These are phyloP conservation scores for Thielaviopsis punctulata DNA, from an alignment of 2,329 filamentous ascomycete genomes.

Conservation along the genomic window DNA sequence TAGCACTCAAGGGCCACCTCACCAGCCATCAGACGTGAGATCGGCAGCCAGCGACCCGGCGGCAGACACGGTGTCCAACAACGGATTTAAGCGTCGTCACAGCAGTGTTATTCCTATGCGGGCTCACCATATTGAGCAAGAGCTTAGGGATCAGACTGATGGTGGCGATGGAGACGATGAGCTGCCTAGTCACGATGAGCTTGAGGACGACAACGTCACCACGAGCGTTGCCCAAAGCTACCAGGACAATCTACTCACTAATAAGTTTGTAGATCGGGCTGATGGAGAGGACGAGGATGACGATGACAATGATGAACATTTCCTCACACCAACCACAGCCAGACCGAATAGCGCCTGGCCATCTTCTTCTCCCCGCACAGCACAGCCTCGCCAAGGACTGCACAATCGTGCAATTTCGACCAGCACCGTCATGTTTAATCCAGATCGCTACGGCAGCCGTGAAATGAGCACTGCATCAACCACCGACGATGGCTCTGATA, in stretches of 20 bases:
- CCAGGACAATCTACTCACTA: slow-evolving; percentile 12
- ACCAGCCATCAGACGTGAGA: slow-evolving; percentile 36
- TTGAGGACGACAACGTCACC: slow-evolving; percentile 33
- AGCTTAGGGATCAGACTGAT: slow-evolving; percentile 50
- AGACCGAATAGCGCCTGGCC: slow-evolving; percentile 23
- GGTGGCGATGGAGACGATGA: slow-evolving; percentile 74
- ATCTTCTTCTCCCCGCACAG: slow-evolving; percentile 16
- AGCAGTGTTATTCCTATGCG: slow-evolving; percentile 13
- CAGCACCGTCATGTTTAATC: slow-evolving; percentile 73
- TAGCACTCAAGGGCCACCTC: slow-evolving; percentile 31
- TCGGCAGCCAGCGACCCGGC: slow-evolving; percentile 44
- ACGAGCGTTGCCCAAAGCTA: slow-evolving; percentile 16
- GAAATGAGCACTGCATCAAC: slow-evolving; percentile 7
- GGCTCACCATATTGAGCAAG: slow-evolving; percentile 25
- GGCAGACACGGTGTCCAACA: slow-evolving; percentile 42
- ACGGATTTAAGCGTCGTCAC: slow-evolving; percentile 19
- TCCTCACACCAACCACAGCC: slow-evolving; percentile 31
- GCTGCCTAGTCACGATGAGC: slow-evolving; percentile 64
- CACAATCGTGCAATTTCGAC: slow-evolving; percentile 64
- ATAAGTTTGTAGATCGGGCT: slow-evolving; percentile 17
- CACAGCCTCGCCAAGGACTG: slow-evolving; percentile 22
- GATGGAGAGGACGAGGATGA: slow-evolving; percentile 15
- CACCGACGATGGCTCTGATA: slow-evolving; percentile 3
- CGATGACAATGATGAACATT: slow-evolving; percentile 33
- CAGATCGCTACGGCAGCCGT: slow-evolving; percentile 29